Base-by-base conservation (phyloP, 495 filamentous ascomycete genomes). In the Lasiosphaeria ovina region DNA sequence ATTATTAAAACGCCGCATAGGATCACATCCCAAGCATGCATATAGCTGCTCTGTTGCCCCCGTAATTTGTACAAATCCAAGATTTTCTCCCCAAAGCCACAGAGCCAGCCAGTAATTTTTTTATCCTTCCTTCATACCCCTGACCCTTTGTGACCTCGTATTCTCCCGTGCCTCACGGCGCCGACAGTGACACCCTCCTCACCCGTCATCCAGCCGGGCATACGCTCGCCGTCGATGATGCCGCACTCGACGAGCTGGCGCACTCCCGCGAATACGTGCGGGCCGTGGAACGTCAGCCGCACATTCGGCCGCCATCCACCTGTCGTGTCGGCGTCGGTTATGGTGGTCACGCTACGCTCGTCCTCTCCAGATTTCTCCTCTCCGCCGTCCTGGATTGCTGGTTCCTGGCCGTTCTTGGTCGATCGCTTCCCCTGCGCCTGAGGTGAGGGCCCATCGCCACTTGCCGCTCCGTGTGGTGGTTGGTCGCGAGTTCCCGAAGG, bases 201-300 rank as follows among this genome's bases (percentile, higher is more conserved):
- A 1, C 92, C 92, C 1, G 90, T 93, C 87, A 95, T 88, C 92
- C 92, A 96, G 0, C 90, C 89, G 0, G 91, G 91, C 85, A 95
- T 93, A 31, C 76, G 81, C 71, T 84, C 81, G 0, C 89, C 88
- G 65, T 93, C 84, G 11, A 94, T 72, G 12, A 90, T 77, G 0
- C 90, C 91, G 10, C 77, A 64, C 68, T 94, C 92, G 0, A 92
- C 86, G 34, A 95, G 78, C 66, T 86, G 82, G 51, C 90, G 79
- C 34, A 95, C 77, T 0, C 92, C 92, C 2, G 85, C 83, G 69
- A 95, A 93, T n/a, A 96, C 84, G 68, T 96, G 90, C 0, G 78
- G 66, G 0, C 92, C 92, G 33, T 86, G 78, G 58, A 96, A 89
- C 0, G 81, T 83, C 0, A 95, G 64, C 10, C 84, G 81, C 0